Conservation (phyloP, 768 basidiomycete species). For the Naganishia antarctica region DNA sequence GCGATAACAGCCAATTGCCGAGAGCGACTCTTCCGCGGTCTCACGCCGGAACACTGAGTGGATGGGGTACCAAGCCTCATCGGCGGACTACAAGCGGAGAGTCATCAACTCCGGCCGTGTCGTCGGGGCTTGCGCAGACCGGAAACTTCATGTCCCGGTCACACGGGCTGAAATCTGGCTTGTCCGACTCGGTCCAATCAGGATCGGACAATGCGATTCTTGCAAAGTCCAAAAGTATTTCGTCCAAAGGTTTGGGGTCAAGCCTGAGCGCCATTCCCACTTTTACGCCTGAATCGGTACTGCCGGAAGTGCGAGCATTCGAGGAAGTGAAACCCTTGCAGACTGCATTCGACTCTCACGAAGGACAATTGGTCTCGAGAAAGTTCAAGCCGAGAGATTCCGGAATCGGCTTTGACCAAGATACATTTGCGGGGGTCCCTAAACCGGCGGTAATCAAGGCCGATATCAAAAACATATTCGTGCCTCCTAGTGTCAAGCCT, state of each 20-base stretch:
- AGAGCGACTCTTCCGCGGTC: constrained; percentile 13
- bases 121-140: constrained; percentile 11
- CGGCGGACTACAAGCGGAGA: constrained; percentile 27
- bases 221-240: constrained; percentile 35
- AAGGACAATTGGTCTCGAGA: constrained; percentile 31
- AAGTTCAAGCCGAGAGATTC: constrained; percentile 46
- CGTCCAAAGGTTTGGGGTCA: constrained; percentile 33
- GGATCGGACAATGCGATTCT: constrained; percentile 16
- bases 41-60: constrained; percentile 3
- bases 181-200: constrained; percentile 37
- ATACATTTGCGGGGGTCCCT: constrained; percentile 7
- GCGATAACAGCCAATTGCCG: background rate
- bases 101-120: constrained; percentile 17
- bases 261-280: background rate
- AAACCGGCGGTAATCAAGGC: background rate
- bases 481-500: constrained; percentile 28
- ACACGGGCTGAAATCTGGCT: constrained; percentile 42
- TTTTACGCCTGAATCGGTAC: constrained; percentile 34
- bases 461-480: constrained; percentile 14
- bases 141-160: constrained; percentile 40
- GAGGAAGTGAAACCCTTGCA: constrained; percentile 47
- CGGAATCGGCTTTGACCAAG: constrained; percentile 39
- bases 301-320: constrained; percentile 42
- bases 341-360: constrained; percentile 38
- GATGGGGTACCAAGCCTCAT: constrained; percentile 18